Conservation (phyloP, 148 eudicot species). For the Nepenthes mirabilis region DNA sequence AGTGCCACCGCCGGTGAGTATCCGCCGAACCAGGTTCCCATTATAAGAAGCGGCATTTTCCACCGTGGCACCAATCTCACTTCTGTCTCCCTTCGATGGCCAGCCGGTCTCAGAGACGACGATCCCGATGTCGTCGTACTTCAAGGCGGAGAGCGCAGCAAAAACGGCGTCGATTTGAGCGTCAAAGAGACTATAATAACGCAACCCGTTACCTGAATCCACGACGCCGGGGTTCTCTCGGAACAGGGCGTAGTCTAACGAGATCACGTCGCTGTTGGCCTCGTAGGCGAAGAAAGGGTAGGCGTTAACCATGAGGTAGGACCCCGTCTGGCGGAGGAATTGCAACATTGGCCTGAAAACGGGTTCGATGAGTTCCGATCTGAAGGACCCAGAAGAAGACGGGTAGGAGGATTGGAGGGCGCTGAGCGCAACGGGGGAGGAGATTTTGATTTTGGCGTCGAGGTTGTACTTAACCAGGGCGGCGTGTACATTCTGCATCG, state of each 20-base stretch:
- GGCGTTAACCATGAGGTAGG: slow-evolving; percentile 68
- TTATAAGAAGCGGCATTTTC: slow-evolving; percentile 76
- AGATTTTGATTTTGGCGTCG: slow-evolving; percentile 39
- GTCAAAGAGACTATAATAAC: slow-evolving; percentile 58
- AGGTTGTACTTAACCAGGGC: slow-evolving; percentile 37
- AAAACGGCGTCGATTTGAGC: slow-evolving; percentile 90
- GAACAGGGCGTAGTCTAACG: slow-evolving; percentile 71
- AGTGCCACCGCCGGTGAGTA: slow-evolving; percentile 80
- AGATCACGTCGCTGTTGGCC: slow-evolving; percentile 60
- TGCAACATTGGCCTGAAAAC: slow-evolving; percentile 63
- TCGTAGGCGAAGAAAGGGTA: slow-evolving; percentile 92
- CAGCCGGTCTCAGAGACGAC: slow-evolving; percentile 82
- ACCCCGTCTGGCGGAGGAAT: slow-evolving; percentile 41
- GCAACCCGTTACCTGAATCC: slow-evolving; percentile 51
- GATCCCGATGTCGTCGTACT: slow-evolving; percentile 47
- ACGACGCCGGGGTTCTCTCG: slow-evolving; percentile 61
- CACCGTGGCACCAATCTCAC: slow-evolving; percentile 56
- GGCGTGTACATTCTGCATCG: slow-evolving; percentile 54
- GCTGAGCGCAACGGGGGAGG: slow-evolving; percentile 68
- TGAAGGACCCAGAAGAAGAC: slow-evolving; percentile 60
- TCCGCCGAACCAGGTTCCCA: slow-evolving; percentile 46
- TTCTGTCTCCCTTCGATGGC: slow-evolving; percentile 80
- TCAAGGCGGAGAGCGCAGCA: slow-evolving; percentile 66
- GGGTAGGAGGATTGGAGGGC: slow-evolving; percentile 76
- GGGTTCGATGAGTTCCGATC: slow-evolving; percentile 41